Percentiles rank a stretch among this genome's conserved stretches.
Evolutionary conservation across 805 yeast genomes (phyloP).

Genomic region (Teunomyces stri): DNA sequence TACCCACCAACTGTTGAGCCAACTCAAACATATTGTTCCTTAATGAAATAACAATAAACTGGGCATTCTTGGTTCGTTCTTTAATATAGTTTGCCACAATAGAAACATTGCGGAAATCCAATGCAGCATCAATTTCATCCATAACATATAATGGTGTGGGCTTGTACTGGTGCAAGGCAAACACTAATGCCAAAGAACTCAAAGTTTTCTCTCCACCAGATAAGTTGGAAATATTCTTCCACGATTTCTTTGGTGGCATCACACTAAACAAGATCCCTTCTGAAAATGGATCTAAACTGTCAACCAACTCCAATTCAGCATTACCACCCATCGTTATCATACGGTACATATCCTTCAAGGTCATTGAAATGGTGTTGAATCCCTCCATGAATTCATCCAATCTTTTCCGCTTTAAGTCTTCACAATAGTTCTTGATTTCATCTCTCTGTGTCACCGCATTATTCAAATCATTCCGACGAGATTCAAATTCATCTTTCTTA

Average conservation of each 20-base stretch:
- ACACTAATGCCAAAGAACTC: constrained; percentile 90
- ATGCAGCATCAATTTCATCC: constrained; percentile 99
- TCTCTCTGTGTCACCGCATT: constrained; percentile 68
- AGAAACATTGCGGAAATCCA: constrained; percentile 94
- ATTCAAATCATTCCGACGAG: constrained; percentile 65
- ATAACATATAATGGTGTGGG: constrained; percentile 97
- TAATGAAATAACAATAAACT: constrained; percentile 90
- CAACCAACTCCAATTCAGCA: constrained; percentile 94
- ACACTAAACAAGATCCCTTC: constrained; percentile 96
- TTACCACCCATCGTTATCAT: constrained; percentile 99
- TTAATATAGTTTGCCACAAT: constrained; percentile 97
- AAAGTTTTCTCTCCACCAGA: constrained; percentile 98
- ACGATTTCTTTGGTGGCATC: constrained; percentile 98
- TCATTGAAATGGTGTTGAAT: constrained; percentile 77
- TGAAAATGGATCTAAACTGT: constrained; percentile 94
- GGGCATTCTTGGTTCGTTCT: constrained; percentile 94
- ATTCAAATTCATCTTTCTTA: constrained; percentile 61
- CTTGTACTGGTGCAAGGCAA: constrained; percentile 92
- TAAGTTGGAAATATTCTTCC: constrained; percentile 92
- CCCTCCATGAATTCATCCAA: constrained; percentile 93
- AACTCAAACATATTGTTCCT: constrained; percentile 98
- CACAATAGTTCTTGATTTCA: constrained; percentile 55
- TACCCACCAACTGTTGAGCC: constrained; percentile 91
- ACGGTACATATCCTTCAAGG: constrained; percentile 94
- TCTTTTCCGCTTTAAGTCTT: constrained; percentile 68